Conservation (phyloP, 108 stramenopile species). For the Fragilaria crotonensis region DNA sequence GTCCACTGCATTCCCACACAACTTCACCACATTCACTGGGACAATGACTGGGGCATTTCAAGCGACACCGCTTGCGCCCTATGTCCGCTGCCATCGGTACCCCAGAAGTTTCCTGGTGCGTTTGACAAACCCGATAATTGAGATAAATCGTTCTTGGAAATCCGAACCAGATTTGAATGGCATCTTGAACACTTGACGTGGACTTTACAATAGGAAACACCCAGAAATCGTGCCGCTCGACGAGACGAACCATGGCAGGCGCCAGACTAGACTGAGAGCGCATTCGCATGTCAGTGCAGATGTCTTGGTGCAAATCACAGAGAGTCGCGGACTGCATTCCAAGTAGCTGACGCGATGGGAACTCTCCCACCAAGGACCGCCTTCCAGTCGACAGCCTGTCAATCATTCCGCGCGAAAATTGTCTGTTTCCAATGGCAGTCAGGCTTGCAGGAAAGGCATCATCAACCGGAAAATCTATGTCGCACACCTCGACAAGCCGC, state of each 20-base stretch:
- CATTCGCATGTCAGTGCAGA: conserved; percentile 40
- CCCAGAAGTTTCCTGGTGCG: background rate
- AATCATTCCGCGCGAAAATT: background rate
- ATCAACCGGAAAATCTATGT: background rate
- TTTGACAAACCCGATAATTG: too few relatives aligned
- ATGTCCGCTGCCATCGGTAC: background rate
- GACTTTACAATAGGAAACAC: conserved; percentile 60
- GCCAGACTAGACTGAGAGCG: conserved; percentile 19
- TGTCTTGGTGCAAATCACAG: conserved; percentile 32
- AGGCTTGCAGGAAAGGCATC: background rate
- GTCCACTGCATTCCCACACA: conserved; percentile 81
- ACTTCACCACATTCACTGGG: conserved; percentile 23
- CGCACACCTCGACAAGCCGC: background rate
- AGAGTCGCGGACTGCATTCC: conserved; percentile 27
- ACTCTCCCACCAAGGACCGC: background rate
- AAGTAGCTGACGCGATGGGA: background rate
- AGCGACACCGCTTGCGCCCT: too few relatives aligned
- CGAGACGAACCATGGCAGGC: conserved; percentile 55
- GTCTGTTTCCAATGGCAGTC: background rate
- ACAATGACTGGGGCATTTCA: conserved; percentile 37
- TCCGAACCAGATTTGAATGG: conserved; percentile 9
- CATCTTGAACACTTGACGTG: conserved; percentile 57
- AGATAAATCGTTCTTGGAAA: background rate
- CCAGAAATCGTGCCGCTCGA: conserved; percentile 40
- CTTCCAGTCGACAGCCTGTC: background rate